Conservation (phyloP, 2,329 filamentous ascomycete genomes). For the Colletotrichum sp. region DNA sequence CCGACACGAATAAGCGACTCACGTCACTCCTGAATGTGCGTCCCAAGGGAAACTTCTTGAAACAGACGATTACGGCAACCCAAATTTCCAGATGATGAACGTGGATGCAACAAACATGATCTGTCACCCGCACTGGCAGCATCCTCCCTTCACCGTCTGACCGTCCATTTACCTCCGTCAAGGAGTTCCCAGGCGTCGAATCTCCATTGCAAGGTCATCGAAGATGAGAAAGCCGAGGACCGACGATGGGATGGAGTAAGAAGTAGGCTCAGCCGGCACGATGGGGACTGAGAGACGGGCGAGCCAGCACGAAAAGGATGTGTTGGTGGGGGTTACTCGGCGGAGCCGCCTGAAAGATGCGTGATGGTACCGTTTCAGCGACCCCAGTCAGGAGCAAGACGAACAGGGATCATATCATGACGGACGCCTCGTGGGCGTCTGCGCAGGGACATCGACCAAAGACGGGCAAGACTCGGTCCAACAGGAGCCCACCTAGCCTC, state of each 20-base stretch:
- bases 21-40: background rate
- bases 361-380: conserved; percentile 17
- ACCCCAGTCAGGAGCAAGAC: conserved; percentile 3
- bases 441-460: background rate
- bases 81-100: background rate
- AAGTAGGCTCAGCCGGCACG: background rate
- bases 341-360: conserved; percentile 19
- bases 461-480: background rate
- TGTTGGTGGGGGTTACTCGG: background rate
- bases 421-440: background rate
- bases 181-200: background rate
- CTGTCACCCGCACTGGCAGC: background rate
- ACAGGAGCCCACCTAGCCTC: background rate
- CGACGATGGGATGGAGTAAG: conserved; percentile 5
- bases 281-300: background rate
- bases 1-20: background rate
- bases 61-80: background rate
- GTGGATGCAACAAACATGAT: background rate
- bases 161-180: background rate
- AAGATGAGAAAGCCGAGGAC: conserved; percentile 11
- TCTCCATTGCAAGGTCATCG: background rate
- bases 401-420: conserved; percentile 3
- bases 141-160: background rate
- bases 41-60: background rate
- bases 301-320: background rate